Evolutionary conservation across 2,329 filamentous ascomycete species (phyloP), one percentile per base, ranked within the genome.

Genomic region (Lasiodiplodia citricola): DNA sequence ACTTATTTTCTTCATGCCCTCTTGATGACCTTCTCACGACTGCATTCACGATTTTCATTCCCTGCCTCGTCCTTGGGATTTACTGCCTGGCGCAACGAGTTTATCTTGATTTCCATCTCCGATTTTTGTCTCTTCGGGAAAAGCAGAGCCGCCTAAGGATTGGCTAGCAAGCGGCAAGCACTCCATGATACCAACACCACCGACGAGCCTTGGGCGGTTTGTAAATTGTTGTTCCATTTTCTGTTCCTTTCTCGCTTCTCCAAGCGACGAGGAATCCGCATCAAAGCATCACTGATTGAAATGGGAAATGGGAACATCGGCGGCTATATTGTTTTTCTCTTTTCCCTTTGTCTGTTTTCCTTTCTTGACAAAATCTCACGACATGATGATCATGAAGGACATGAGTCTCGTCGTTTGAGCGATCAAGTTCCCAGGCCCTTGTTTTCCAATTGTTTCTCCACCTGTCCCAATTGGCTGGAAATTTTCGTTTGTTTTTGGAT

Each of bases 191-290:
- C 58, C 58, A 63, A 50, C 28, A 50, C 41, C 11, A 63, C 41
- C 58, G 38, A 63, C 41, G 41, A 63, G 58, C 58, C 47, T 63
- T 37, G 58, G 58, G 58, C 58, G 58, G 58, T 44, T 63, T 63
- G 58, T 63, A 63, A 63, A 63, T 63, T 63, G 58, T 28, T 35
- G 31, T 51, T 63, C 25, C 37, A 50, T 51, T 28, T 25, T 18
- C 41, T 50, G n/a, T 31, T 63, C 23, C 14, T 21, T 44, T 47
- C 23, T 37, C 14, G 37, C 23, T 63, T 63, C 23, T 47, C 51
- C 23, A 51, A 51, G 41, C 41, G 41, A 63, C 25, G 14, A 62
- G 38, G 37, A 62, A 31, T 47, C 58, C 31, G 58, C 58, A 51
- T 63, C 28, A 23, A 63, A 63, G 58, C 58, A 63, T 63, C 41